These are phyloP conservation scores for Vaccinium myrtillus DNA, from an alignment of 148 eudicot species.

Conservation along the genomic window DNA sequence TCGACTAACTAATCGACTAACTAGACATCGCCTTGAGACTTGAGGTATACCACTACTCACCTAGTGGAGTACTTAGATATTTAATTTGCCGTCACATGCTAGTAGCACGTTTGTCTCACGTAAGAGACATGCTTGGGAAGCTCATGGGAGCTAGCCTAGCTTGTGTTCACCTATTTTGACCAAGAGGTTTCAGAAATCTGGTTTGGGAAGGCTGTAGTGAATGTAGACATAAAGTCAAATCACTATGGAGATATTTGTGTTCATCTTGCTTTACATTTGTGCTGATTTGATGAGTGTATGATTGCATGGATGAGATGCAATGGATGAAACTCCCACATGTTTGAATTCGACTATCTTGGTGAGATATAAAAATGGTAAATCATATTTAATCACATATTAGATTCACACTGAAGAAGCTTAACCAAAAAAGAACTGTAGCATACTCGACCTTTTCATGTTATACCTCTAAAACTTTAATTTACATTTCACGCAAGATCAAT, in stretches of 20 bases:
- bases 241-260: not conserved
- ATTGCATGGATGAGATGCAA: not conserved
- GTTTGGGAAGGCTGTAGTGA: not conserved
- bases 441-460: not conserved
- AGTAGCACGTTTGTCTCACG: not conserved
- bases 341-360: not conserved
- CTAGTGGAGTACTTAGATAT: not conserved
- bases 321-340: not conserved
- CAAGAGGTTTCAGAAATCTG: not conserved
- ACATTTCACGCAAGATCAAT: not conserved
- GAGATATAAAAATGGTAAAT: not conserved
- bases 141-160: not conserved
- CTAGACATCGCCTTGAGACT: not conserved
- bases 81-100: not conserved
- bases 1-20: too few species aligned
- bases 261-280: not conserved
- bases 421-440: not conserved
- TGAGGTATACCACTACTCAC: not conserved
- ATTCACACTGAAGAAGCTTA: not conserved
- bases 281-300: not conserved
- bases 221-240: not conserved
- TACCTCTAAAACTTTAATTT: not conserved
- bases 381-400: not conserved
- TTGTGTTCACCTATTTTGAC: not conserved
- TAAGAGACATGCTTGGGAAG: not conserved